Evolutionary conservation across 2,329 filamentous ascomycete species (phyloP), one percentile per base, ranked within the genome.

Genomic region (Exophiala mesophila): DNA sequence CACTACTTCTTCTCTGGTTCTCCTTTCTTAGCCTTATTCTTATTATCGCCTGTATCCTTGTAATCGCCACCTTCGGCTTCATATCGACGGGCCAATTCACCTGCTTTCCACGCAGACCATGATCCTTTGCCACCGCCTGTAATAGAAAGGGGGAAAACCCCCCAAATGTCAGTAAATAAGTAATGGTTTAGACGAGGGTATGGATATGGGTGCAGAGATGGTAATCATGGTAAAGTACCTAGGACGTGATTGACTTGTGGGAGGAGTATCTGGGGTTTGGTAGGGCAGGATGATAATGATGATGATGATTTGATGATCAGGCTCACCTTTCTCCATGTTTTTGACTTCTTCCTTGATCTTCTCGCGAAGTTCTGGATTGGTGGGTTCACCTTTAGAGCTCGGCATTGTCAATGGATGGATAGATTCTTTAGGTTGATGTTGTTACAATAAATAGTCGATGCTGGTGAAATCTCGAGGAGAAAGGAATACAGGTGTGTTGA

Each of bases 101-200:
- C 50, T 13, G 53, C 53, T 39, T 53, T 55, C 53, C 50, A 55
- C 34, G 53, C 53, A 19, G 50, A 55, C 51, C 49, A 53, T 19
- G 43, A 52, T 7, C 53, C 53, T 40, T 41, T 37, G 18, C 49
- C 51, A 17, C 51, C 49, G 15, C 49, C 47, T 50, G 17, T 19
- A 18, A 24, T 21, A 7, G 17, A 33, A 19, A 34, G n/a, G 20
- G 6, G 23, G 6, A 26, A 26, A 26, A 26, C 7, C 12, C 6
- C 23, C 12, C 23, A 26, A 26, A 26, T 6, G 23, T 26, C 23
- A 26, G 23, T n/a, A n/a, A n/a, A n/a, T n/a, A n/a, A n/a, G n/a
- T n/a, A n/a, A n/a, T n/a, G n/a, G n/a, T n/a, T n/a, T n/a, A n/a
- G n/a, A n/a, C n/a, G n/a, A n/a, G n/a, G n/a, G n/a, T n/a, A n/a